Conservation (phyloP, 2,329 filamentous ascomycete species). For the Ophiostoma ulmi region DNA sequence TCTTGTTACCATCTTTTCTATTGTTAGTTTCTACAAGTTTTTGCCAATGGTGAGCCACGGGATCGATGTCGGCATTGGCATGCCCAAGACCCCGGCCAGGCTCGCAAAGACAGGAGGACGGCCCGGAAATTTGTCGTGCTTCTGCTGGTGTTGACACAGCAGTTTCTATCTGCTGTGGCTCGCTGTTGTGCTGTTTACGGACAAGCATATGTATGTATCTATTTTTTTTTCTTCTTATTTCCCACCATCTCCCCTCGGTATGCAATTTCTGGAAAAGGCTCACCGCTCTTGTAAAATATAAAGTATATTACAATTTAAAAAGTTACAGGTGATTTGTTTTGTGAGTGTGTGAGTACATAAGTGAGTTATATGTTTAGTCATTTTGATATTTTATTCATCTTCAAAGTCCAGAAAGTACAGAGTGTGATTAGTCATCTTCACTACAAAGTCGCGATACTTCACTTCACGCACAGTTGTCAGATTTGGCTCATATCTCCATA, state of each 20-base stretch:
- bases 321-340: background rate
- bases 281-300: slow-evolving; percentile 16
- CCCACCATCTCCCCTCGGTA: slow-evolving; percentile 25
- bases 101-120: background rate
- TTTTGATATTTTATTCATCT: background rate
- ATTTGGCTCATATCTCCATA: background rate
- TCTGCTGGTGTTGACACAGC: background rate
- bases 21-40: background rate
- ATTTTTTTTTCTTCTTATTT: slow-evolving; percentile 27
- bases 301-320: background rate
- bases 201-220: slow-evolving; percentile 20
- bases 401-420: background rate
- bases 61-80: background rate
- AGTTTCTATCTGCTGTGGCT: background rate
- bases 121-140: background rate
- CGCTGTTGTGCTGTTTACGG: background rate
- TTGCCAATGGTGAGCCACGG: background rate
- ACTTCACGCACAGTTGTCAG: background rate
- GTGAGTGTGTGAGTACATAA: background rate
- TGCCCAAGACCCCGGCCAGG: background rate
- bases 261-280: slow-evolving; percentile 22
- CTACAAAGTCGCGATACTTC: background rate
- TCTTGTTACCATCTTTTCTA: background rate
- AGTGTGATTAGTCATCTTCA: background rate
- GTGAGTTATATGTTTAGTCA: background rate